These are phyloP conservation scores for Calonectria pseudoturangicola DNA, from an alignment of 2,329 filamentous ascomycete species.

Conservation along the genomic window DNA sequence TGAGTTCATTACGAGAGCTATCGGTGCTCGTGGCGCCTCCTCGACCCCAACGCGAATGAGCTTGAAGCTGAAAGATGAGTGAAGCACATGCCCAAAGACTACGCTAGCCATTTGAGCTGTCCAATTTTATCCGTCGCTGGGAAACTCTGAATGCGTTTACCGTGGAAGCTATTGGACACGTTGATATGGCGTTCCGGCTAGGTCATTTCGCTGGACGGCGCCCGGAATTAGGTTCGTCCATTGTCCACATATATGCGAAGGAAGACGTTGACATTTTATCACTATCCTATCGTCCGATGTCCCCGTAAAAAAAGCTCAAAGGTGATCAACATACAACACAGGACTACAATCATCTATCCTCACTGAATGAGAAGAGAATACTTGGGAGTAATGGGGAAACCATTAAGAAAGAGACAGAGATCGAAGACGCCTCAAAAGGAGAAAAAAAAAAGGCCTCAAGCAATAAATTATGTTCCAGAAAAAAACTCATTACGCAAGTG, in stretches of 20 bases:
- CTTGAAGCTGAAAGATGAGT: conserved; percentile 6
- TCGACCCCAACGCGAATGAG: conserved; percentile 4
- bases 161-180: not conserved
- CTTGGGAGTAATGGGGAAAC: no score
- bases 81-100: not conserved
- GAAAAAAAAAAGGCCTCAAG: no score
- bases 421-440: no score
- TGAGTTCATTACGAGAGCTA: not conserved
- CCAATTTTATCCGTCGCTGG: conserved; percentile 6
- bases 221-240: not conserved
- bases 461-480: no score
- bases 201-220: not conserved
- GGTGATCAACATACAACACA: not conserved
- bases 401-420: no score
- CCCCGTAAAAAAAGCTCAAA: not conserved
- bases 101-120: not conserved
- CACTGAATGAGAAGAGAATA: no score
- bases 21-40: not conserved
- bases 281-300: not conserved
- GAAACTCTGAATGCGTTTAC: not conserved
- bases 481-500: no score
- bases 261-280: not conserved
- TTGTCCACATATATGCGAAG: not conserved
- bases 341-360: no score
- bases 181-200: not conserved